Evolutionary conservation across 352 stramenopile genomes (phyloP).

Genomic region (Phytophthora chlamydospora): DNA sequence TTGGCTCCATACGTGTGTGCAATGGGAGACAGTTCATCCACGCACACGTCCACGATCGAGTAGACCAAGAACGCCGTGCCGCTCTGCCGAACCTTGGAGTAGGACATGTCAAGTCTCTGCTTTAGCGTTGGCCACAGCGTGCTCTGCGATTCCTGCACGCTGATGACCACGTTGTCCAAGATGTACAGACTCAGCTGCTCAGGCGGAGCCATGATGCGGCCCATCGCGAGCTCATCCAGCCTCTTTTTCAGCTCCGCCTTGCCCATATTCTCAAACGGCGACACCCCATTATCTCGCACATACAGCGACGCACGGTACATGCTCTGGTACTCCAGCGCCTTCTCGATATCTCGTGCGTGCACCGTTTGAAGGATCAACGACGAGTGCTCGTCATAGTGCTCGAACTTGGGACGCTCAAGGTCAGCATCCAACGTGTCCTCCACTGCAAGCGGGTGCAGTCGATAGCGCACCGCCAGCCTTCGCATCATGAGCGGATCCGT

Average conservation of each 20-base stretch:
- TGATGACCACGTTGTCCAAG: constrained; percentile 76
- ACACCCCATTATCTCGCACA: constrained; percentile 50
- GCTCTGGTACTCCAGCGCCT: constrained; percentile 68
- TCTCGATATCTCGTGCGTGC: constrained; percentile 55
- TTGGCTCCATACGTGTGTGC: constrained; percentile 76
- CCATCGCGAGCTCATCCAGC: constrained; percentile 62
- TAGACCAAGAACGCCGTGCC: constrained; percentile 75
- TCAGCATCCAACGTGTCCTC: constrained; percentile 85
- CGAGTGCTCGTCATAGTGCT: constrained; percentile 87
- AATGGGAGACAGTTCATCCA: constrained; percentile 83
- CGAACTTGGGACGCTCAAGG: constrained; percentile 83
- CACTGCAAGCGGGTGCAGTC: constrained; percentile 83
- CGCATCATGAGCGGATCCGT: constrained; percentile 69
- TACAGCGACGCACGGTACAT: constrained; percentile 82
- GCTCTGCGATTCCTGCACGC: constrained; percentile 62
- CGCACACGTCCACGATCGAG: constrained; percentile 82
- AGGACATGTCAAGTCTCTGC: constrained; percentile 69
- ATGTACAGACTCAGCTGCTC: constrained; percentile 84
- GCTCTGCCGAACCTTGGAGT: constrained; percentile 86
- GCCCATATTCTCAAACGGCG: constrained; percentile 68
- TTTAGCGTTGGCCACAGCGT: constrained; percentile 69
- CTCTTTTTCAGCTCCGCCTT: constrained; percentile 65
- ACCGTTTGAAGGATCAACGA: constrained; percentile 78
- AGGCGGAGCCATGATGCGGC: constrained; percentile 70
- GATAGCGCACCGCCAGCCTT: constrained; percentile 81